phyloP scores from a whole-genome alignment of 345 rosid genomes.

The Eucalyptus decipiens region DNA sequence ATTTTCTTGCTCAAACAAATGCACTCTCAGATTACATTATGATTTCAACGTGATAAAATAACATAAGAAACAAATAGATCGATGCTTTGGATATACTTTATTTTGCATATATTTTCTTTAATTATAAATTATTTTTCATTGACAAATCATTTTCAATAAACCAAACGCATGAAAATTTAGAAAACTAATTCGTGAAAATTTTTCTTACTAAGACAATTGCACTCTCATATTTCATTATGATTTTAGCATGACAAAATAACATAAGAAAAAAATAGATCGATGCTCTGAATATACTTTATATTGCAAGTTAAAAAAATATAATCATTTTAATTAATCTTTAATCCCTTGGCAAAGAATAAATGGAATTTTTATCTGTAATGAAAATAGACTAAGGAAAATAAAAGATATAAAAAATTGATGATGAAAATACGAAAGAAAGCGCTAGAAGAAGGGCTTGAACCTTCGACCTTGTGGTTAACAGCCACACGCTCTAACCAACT shows the following conservation, averaged over 20 bases:
- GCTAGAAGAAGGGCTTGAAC: constrained; percentile 16
- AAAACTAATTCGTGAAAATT: not conserved
- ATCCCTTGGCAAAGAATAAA: not conserved
- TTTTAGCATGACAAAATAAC: not conserved
- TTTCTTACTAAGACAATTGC: not conserved
- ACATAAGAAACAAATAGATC: not conserved
- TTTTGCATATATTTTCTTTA: too few species aligned
- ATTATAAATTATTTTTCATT: too few species aligned
- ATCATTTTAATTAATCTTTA: not conserved
- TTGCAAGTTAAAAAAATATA: not conserved
- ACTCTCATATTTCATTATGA: not conserved
- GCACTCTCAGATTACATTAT: not conserved
- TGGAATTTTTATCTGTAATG: not conserved
- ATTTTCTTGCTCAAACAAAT: too few species aligned
- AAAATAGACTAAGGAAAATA: not conserved
- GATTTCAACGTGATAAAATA: not conserved
- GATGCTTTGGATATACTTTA: not conserved
- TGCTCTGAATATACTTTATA: not conserved
- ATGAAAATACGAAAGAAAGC: not conserved
- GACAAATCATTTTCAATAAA: too few species aligned
- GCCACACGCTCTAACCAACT: constrained; percentile 93
- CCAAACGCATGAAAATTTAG: not conserved
- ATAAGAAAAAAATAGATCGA: not conserved
- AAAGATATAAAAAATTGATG: not conserved
- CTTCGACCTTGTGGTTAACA: constrained; percentile 57